Evolutionary conservation across 1,284 basidiomycete genomes (phyloP), one percentile per base, ranked within the genome.

Genomic region (Trametes hirsuta): DNA sequence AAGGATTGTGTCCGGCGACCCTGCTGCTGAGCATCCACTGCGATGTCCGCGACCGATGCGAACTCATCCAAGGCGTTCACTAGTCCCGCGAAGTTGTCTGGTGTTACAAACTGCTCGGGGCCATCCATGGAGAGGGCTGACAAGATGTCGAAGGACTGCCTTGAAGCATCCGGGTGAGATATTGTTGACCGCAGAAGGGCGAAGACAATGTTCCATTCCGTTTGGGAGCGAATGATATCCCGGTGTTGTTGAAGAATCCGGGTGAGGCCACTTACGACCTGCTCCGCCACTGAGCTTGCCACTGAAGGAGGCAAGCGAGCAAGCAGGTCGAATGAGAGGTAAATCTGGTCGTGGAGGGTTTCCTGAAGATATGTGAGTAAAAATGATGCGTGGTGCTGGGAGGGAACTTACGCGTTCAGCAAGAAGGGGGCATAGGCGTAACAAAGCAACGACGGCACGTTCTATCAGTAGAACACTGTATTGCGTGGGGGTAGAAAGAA

Each of bases 141-240:
- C 24, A 96, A 77, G 6, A 96, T 81, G 10, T 89, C 86, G 69
- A 98, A 93, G 1, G 95, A 91, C 47, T 89, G 79, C 47, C 92
- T 89, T 30, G 92, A 88, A 2, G 95, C 95, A 74, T 94, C 93
- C n/a, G 93, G 86, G 68, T 97, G 92, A 8, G 88, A 83, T 47
- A 94, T 85, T 0, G 94, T 95, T 0, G 90, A 90, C 42, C 93
- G 85, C 66, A 99, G 84, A n/a, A 98, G 80, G 1, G 94, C 90
- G 68, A 97, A 94, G 15, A 97, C 84, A 37, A 98, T 79, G 55
- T 93, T 93, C 97, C 97, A 99, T 75, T 99, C 96, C 0, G 97
- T 98, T 68, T 92, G 90, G 2, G 94, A 95, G 60, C 86, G 91
- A 64, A 94, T 86, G 34, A 94, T 86, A 5, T 85, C 80, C 40